Conservation (phyloP, 352 stramenopile species). For the Pythium graminicola region DNA sequence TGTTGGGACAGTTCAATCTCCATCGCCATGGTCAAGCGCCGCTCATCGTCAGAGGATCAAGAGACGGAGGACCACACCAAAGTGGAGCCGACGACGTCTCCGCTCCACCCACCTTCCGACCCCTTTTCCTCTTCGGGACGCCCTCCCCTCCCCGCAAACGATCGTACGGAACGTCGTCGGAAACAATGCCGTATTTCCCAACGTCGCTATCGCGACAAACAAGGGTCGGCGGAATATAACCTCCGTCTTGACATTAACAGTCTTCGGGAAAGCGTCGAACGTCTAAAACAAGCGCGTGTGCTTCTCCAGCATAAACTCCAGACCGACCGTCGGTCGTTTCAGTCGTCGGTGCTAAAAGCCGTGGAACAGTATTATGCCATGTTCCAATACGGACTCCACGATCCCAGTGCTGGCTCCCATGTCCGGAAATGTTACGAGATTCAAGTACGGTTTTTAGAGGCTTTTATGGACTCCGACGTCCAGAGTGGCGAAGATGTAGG, state of each 20-base stretch:
- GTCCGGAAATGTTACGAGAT: constrained; percentile 44
- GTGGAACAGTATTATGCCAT: constrained; percentile 61
- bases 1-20: neutral
- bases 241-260: constrained; percentile 58
- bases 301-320: constrained; percentile 44
- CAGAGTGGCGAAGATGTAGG: constrained; percentile 32
- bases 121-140: neutral
- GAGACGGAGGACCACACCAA: neutral
- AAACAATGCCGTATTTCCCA: constrained; percentile 64
- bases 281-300: constrained; percentile 31
- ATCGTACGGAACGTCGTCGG: constrained; percentile 36
- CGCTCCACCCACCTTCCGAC: neutral
- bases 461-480: constrained; percentile 46
- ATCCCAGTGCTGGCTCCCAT: constrained; percentile 30
- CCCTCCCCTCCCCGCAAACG: constrained; percentile 2
- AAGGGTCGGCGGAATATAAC: constrained; percentile 58
- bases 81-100: neutral
- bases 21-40: constrained; percentile 11
- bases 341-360: constrained; percentile 38
- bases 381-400: constrained; percentile 47
- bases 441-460: constrained; percentile 40
- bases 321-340: constrained; percentile 30
- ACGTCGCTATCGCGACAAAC: constrained; percentile 62
- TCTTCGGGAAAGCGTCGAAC: constrained; percentile 51
- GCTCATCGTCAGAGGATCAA: neutral